Evolutionary conservation across 83 land plant genomes (phyloP).

Genomic region (Picea mariana): DNA sequence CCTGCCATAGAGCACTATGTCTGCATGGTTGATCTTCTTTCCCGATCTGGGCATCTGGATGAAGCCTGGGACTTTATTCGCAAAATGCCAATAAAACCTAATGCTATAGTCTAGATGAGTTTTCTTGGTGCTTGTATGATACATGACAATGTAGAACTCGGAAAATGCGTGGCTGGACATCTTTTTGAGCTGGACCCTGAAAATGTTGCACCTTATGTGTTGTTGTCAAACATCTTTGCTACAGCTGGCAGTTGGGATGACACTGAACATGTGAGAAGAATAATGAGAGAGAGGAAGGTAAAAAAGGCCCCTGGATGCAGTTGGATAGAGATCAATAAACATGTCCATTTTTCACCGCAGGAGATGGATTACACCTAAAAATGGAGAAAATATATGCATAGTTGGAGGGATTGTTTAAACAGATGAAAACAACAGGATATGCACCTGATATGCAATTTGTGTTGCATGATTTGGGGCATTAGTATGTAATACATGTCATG

Average conservation of each 20-base stretch:
- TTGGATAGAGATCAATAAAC: slow-evolving; percentile 9
- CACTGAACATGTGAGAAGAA: not conserved
- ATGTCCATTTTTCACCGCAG: not conserved
- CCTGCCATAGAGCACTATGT: slow-evolving; percentile 8
- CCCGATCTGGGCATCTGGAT: slow-evolving; percentile 2
- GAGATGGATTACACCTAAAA: not conserved
- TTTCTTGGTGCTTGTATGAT: slow-evolving; percentile 14
- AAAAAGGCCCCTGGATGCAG: slow-evolving; percentile 13
- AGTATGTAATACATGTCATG: too few species aligned
- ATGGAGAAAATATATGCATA: not conserved
- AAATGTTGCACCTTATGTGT: slow-evolving; percentile 5
- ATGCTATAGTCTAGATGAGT: slow-evolving; percentile 4
- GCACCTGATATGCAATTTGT: too few species aligned
- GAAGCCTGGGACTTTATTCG: slow-evolving; percentile 4
- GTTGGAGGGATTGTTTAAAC: too few species aligned
- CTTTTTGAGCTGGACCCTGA: not conserved
- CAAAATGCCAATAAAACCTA: slow-evolving; percentile 12
- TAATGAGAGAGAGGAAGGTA: slow-evolving; percentile 1
- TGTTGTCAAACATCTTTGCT: slow-evolving; percentile 13
- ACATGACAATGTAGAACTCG: slow-evolving; percentile 7
- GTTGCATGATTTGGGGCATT: too few species aligned
- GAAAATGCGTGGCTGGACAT: not conserved
- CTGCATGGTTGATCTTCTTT: slow-evolving; percentile 15
- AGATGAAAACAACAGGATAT: too few species aligned
- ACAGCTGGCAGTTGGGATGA: slow-evolving; percentile 16